phyloP scores from a whole-genome alignment of 2,329 filamentous ascomycete species.

The Mollisiaceae sp. region DNA sequence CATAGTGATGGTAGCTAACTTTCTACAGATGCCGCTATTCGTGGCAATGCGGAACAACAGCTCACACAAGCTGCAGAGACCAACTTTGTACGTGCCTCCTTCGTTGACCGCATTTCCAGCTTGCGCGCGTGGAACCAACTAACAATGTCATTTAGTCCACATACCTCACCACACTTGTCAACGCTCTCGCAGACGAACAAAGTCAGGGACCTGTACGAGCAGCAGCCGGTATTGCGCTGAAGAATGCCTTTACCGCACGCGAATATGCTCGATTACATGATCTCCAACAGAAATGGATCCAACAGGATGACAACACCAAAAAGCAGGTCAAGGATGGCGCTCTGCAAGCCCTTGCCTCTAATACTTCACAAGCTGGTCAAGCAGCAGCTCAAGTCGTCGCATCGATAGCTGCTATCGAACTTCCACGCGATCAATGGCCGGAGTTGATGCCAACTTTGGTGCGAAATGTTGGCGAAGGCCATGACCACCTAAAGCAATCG shows the following conservation, averaged over 20 bases:
- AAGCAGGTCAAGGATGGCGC: conserved; percentile 85
- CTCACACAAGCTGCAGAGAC: conserved; percentile 89
- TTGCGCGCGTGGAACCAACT: conserved; percentile 31
- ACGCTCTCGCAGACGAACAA: conserved; percentile 91
- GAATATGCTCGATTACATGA: conserved; percentile 86
- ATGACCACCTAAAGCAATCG: conserved; percentile 88
- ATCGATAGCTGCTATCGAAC: conserved; percentile 91
- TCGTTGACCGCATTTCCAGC: conserved; percentile 39
- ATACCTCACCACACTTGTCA: conserved; percentile 91
- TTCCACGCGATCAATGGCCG: conserved; percentile 90
- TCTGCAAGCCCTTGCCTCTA: conserved; percentile 83
- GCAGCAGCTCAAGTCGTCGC: conserved; percentile 95
- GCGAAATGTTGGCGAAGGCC: conserved; percentile 87
- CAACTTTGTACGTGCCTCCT: conserved; percentile 79
- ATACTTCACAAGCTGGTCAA: conserved; percentile 81
- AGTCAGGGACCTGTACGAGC: conserved; percentile 84
- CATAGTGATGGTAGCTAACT: conserved; percentile 41
- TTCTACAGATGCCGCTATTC: conserved; percentile 79
- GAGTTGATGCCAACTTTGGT: conserved; percentile 90
- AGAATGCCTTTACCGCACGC: conserved; percentile 96
- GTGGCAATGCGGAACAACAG: conserved; percentile 92
- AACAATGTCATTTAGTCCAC: conserved; percentile 65
- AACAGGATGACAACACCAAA: conserved; percentile 83
- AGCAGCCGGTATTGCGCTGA: conserved; percentile 93
- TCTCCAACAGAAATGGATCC: conserved; percentile 92